These are phyloP conservation scores for Myriosclerotinia curreyana DNA, from an alignment of 2,329 filamentous ascomycete genomes.

Conservation along the genomic window DNA sequence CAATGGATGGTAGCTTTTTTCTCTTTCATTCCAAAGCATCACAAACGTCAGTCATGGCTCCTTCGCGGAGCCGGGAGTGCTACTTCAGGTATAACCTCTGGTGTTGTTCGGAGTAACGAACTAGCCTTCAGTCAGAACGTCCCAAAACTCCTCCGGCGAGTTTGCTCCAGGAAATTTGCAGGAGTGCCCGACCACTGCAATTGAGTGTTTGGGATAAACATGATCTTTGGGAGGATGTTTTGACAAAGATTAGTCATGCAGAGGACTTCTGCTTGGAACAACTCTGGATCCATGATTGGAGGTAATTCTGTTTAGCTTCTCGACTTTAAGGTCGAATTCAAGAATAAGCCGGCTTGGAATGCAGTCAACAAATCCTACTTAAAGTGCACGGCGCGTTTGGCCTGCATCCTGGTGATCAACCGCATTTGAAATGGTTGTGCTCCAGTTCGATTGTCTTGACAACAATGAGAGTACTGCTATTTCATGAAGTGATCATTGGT, in stretches of 20 bases:
- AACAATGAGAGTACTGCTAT: background rate
- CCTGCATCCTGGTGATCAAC: constrained; percentile 19
- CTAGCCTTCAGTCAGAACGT: constrained; percentile 41
- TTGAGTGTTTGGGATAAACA: constrained; percentile 24
- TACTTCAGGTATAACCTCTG: constrained; percentile 46
- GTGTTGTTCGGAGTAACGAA: constrained; percentile 21
- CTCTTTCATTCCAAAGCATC: constrained; percentile 43
- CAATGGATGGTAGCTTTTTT: background rate
- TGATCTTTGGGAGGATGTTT: background rate
- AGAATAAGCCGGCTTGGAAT: constrained; percentile 12
- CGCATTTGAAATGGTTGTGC: background rate
- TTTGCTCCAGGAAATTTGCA: constrained; percentile 43
- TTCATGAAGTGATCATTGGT: background rate
- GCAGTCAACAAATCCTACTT: background rate
- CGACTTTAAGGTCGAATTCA: constrained; percentile 12
- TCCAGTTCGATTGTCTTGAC: background rate
- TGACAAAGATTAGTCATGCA: too few species aligned
- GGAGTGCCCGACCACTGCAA: constrained; percentile 42
- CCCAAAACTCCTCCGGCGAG: constrained; percentile 48
- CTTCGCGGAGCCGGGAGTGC: constrained; percentile 46
- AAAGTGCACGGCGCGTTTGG: background rate
- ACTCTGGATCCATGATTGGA: too few species aligned
- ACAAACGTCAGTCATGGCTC: constrained; percentile 46
- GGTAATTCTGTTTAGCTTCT: background rate
- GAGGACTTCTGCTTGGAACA: too few species aligned